Base-by-base conservation (phyloP, 208 protist genomes). In the Vickermania spadyakhi region DNA sequence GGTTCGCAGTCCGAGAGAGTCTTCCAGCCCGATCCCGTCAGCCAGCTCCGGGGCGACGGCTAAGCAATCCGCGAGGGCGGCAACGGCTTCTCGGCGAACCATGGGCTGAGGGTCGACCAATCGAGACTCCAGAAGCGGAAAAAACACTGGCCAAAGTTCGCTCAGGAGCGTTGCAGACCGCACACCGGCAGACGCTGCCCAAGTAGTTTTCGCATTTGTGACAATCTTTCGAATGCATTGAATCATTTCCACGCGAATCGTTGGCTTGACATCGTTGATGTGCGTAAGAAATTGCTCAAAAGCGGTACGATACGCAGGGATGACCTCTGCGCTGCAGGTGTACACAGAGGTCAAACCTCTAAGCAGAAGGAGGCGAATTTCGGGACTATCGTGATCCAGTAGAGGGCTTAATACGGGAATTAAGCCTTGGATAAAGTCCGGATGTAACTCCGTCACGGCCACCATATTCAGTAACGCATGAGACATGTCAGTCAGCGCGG, bases 321-420 rank as follows among this genome's bases (percentile, higher is more conserved):
- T 58, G 3, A 74, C 73, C 7, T 51, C 51, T 1, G 79, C 70
- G 56, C 77, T 68, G 3, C 70, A 73, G 3, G 60, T 67, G 49
- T 81, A 76, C 5, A 72, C 64, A 0, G 70, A 66, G 36, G 66
- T 63, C 52, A 86, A 66, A 26, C 78, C 81, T 50, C 80, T 79
- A 36, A 88, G 18, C 23, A 84, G 54, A 7, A 88, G 60, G 1
- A 84, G 61, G 11, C 84, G 80, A 1, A 86, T 70, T 14, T 88
- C 80, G 3, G 68, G 7, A 27, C 56, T 54, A 1, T 72, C 60
- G 60, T 82, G 71, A 18, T 78, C 55, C n/a, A 91, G 64, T 25
- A 71, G 68, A 28, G 73, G 70, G 3, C 66, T 28, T 1, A 88
- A 62, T 1, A 30, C 27, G 0, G 68, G 73, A 2, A 91, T 13